Conservation (phyloP, 2,329 filamentous ascomycete species). For the Ophioceras dolichostomum region DNA sequence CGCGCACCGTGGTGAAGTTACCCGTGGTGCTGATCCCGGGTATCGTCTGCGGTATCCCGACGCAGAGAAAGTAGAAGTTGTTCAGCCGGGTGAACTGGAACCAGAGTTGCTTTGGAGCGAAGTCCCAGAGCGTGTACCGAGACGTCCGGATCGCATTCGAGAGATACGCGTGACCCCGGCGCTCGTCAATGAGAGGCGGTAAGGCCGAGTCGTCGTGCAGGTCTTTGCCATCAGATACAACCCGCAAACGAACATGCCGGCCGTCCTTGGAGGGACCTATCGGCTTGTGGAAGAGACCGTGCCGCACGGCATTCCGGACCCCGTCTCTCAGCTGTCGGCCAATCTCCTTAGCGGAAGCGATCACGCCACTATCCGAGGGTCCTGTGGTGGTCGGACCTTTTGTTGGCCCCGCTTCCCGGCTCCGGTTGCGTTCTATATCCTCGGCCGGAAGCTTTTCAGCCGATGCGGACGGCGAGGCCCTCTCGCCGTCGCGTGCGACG, state of each 20-base stretch:
- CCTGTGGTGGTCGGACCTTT: too few relatives aligned
- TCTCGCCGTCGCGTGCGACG: too few relatives aligned
- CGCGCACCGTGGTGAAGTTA: slow-evolving; percentile 59
- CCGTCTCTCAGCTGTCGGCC: neutral
- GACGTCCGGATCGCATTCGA: slow-evolving; percentile 65
- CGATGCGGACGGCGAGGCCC: too few relatives aligned
- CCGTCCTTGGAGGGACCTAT: slow-evolving; percentile 14
- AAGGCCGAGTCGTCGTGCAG: slow-evolving; percentile 17
- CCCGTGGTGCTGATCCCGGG: slow-evolving; percentile 67
- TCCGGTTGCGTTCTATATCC: too few relatives aligned
- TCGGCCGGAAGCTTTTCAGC: too few relatives aligned
- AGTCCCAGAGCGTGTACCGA: slow-evolving; percentile 74
- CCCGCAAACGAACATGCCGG: slow-evolving; percentile 13
- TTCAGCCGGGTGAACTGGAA: slow-evolving; percentile 79
- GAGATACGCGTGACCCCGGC: slow-evolving; percentile 35
- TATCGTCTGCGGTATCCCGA: slow-evolving; percentile 75
- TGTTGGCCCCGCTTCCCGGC: too few relatives aligned
- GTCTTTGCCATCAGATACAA: neutral
- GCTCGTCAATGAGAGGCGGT: slow-evolving; percentile 32
- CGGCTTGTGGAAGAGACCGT: slow-evolving; percentile 5
- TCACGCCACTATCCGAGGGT: too few relatives aligned
- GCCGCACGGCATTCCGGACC: neutral
- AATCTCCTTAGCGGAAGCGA: slow-evolving; percentile 3
- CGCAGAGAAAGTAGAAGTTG: slow-evolving; percentile 79
- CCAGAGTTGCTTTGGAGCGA: slow-evolving; percentile 71